A percentile compares a stretch with the other conserved stretches of the same genome.
Conservation (phyloP, 2,329 filamentous ascomycete species). For the Trichoderma breve region DNA sequence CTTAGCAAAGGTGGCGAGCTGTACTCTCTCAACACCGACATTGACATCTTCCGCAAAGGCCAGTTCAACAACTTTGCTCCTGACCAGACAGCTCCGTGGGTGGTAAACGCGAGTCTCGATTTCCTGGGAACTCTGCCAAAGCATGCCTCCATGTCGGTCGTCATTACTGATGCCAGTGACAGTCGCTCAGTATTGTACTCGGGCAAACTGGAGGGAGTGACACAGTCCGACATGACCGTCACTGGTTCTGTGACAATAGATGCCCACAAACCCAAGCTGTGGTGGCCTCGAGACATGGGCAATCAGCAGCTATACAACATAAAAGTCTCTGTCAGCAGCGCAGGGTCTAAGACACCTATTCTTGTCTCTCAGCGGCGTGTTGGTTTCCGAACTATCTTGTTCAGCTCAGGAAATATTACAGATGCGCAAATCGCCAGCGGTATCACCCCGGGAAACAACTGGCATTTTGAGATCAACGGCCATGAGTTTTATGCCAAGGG, state of each 20-base stretch:
- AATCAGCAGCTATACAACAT: conserved; percentile 57
- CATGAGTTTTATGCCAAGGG: conserved; percentile 56
- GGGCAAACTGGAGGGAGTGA: conserved; percentile 39
- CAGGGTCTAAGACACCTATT: conserved; percentile 43
- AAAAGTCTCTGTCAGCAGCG: conserved; percentile 40
- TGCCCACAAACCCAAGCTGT: conserved; percentile 48
- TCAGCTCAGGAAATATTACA: conserved; percentile 55
- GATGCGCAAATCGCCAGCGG: conserved; percentile 52
- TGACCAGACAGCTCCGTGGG: conserved; percentile 56
- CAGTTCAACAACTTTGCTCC: conserved; percentile 59
- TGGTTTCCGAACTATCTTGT: conserved; percentile 61
- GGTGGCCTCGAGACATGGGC: conserved; percentile 61
- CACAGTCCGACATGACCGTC: conserved; percentile 32
- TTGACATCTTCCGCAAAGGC: conserved; percentile 58
- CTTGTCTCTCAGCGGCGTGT: conserved; percentile 26
- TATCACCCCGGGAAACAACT: conserved; percentile 41
- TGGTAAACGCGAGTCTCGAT: conserved; percentile 61
- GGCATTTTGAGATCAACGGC: conserved; percentile 66
- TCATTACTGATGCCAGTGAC: conserved; percentile 44
- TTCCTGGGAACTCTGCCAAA: conserved; percentile 48
- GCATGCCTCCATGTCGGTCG: conserved; percentile 44
- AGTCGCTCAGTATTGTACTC: conserved; percentile 32
- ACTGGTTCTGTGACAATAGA: conserved; percentile 48
- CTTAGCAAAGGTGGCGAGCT: conserved; percentile 33
- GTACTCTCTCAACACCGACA: conserved; percentile 41